Conservation (phyloP, 1,139 yeast species). For the Candida sojae region DNA sequence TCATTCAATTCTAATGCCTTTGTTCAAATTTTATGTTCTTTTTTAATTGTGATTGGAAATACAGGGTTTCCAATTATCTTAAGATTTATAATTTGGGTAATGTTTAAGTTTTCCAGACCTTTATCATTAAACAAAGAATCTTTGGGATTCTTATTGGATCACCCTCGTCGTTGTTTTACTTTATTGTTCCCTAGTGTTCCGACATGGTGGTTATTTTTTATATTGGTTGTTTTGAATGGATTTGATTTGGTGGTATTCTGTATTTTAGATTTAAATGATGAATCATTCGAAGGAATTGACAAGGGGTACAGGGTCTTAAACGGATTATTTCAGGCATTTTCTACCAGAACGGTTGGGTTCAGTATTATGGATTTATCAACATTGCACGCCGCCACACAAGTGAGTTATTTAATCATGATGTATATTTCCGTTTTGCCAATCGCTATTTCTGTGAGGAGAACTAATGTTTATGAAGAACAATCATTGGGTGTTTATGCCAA, state of each 20-base stretch:
- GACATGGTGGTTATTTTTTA: constrained; percentile 90
- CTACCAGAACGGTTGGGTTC: constrained; percentile 95
- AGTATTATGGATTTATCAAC: constrained; percentile 65
- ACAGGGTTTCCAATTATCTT: constrained; percentile 88
- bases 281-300: constrained; percentile 49
- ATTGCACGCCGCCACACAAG: constrained; percentile 89
- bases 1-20: constrained; percentile 65
- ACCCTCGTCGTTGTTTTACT: constrained; percentile 96
- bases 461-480: constrained; percentile 97
- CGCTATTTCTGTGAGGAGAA: constrained; percentile 93
- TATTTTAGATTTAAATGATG: constrained; percentile 66
- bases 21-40: constrained; percentile 59
- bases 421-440: constrained; percentile 93
- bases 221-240: constrained; percentile 69
- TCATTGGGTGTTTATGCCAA: constrained; percentile 80
- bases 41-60: constrained; percentile 84
- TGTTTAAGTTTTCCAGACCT: constrained; percentile 68
- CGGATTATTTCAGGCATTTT: constrained; percentile 88
- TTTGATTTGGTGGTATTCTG: constrained; percentile 80
- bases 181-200: constrained; percentile 87
- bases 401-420: constrained; percentile 95
- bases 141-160: constrained; percentile 83
- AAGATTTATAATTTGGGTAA: constrained; percentile 77
- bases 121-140: constrained; percentile 71
- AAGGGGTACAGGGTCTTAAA: constrained; percentile 71